A percentile compares a stretch with the other conserved stretches of the same genome.
These are phyloP conservation scores for Kokia cookei DNA, from an alignment of 441 rosid species.

Conservation along the genomic window DNA sequence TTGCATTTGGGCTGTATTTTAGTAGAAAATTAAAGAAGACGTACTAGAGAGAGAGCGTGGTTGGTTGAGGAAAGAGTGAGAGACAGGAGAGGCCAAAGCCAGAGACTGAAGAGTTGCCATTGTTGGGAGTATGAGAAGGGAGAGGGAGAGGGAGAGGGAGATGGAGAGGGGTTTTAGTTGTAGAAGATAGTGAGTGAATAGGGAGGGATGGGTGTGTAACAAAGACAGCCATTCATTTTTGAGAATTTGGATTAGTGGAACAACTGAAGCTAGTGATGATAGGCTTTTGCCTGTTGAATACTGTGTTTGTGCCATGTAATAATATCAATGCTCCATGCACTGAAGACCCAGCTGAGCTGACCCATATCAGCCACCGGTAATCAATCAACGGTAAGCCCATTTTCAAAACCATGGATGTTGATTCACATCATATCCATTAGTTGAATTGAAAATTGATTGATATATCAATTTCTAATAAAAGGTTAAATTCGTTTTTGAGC, in stretches of 20 bases:
- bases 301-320: neutral
- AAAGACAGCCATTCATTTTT: neutral
- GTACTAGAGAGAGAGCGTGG: constrained; percentile 42
- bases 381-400: too few relatives aligned
- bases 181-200: neutral
- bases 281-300: neutral
- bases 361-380: too few relatives aligned
- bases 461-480: too few relatives aligned
- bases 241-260: neutral
- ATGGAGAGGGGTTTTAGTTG: neutral
- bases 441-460: too few relatives aligned
- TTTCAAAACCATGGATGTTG: too few relatives aligned
- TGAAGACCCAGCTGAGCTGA: too few relatives aligned
- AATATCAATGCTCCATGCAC: too few relatives aligned
- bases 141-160: neutral
- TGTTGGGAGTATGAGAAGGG: neutral
- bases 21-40: neutral
- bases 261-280: neutral
- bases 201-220: neutral
- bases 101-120: constrained; percentile 58
- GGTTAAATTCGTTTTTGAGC: too few relatives aligned
- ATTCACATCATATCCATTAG: too few relatives aligned
- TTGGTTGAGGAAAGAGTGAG: constrained; percentile 23
- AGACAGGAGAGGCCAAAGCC: constrained; percentile 42
- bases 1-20: neutral